Evolutionary conservation across 441 rosid genomes (phyloP).

Genomic region (Euphorbia neoarborescens): DNA sequence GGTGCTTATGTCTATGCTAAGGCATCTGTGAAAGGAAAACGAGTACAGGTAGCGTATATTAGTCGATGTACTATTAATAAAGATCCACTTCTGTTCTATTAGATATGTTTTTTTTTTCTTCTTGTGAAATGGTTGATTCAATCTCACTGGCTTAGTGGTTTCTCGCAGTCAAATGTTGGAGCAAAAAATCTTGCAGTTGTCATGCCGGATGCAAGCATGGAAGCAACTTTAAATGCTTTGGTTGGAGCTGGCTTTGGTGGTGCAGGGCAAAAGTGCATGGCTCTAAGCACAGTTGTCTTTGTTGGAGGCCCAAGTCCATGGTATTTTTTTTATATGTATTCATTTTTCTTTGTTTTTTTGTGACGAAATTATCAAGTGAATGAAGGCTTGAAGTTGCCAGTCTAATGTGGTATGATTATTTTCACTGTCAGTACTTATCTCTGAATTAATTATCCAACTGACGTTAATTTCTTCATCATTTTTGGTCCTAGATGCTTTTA

Average conservation of each 20-base stretch:
- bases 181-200: constrained; percentile 84
- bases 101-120: constrained; percentile 5
- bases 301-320: constrained; percentile 64
- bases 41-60: constrained; percentile 60
- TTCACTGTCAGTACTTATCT: not conserved
- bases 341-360: not conserved
- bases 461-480: no score
- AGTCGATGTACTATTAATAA: not conserved
- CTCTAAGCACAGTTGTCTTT: constrained; percentile 69
- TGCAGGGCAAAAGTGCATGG: constrained; percentile 92
- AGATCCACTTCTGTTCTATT: not conserved
- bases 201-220: constrained; percentile 73
- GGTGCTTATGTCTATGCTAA: constrained; percentile 75
- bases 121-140: constrained; percentile 14
- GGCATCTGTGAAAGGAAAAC: constrained; percentile 82
- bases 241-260: constrained; percentile 94
- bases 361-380: not conserved
- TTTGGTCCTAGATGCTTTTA: not conserved
- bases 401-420: not conserved
- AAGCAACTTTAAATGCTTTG: constrained; percentile 69
- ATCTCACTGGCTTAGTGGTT: constrained; percentile 17
- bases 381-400: not conserved
- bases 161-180: constrained; percentile 66
- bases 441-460: no score
- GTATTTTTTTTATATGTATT: constrained; percentile 28